These are phyloP conservation scores for Naganishia randhawae DNA, from an alignment of 768 basidiomycete species.

Conservation along the genomic window DNA sequence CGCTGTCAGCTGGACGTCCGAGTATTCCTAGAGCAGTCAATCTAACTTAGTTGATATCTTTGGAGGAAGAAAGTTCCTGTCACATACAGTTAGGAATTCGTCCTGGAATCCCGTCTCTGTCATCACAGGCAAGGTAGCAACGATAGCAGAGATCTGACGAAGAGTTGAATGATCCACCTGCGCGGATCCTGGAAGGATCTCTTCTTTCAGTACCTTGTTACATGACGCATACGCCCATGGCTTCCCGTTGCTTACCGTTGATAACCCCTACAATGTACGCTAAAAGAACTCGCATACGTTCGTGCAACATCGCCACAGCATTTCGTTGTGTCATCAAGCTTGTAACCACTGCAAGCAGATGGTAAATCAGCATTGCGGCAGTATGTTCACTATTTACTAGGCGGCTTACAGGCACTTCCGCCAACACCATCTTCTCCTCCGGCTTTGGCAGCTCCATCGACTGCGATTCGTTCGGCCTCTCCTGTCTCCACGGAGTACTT, in stretches of 20 bases:
- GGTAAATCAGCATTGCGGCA: not conserved
- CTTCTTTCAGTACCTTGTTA: not conserved
- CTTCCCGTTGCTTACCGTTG: conserved; percentile 64
- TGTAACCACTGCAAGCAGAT: conserved; percentile 65
- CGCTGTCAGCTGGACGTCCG: conserved; percentile 87
- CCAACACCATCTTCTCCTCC: conserved; percentile 59
- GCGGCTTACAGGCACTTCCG: conserved; percentile 68
- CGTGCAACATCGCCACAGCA: conserved; percentile 93
- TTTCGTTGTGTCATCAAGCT: conserved; percentile 87
- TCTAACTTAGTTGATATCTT: not conserved
- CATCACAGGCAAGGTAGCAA: conserved; percentile 82
- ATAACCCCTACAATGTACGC: conserved; percentile 76
- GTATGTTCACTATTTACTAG: not conserved
- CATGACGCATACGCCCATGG: not conserved
- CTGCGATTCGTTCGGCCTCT: conserved; percentile 96
- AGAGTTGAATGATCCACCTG: conserved; percentile 73
- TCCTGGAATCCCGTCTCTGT: conserved; percentile 76
- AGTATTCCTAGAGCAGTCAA: conserved; percentile 68
- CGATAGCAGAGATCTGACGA: conserved; percentile 75
- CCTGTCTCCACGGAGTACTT: conserved; percentile 90
- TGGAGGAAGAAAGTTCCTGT: not conserved
- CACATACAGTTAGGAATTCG: conserved; percentile 77
- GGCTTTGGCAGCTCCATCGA: conserved; percentile 87
- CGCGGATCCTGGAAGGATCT: conserved; percentile 59
- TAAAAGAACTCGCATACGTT: conserved; percentile 79